Conservation (phyloP, 2,329 filamentous ascomycete genomes). For the Ascochyta lentis region DNA sequence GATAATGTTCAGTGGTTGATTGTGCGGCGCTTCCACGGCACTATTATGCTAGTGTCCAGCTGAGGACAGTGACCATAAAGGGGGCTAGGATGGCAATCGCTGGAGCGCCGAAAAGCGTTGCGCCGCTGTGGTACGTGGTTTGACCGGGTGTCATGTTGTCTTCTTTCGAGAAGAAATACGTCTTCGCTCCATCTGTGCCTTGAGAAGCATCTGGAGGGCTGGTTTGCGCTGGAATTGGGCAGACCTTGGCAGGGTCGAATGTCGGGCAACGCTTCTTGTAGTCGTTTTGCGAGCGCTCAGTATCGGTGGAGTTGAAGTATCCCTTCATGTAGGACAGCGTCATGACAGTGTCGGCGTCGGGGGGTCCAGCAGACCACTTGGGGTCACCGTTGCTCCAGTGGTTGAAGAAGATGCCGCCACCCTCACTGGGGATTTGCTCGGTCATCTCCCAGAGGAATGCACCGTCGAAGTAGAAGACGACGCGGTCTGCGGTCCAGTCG, state of each 20-base stretch:
- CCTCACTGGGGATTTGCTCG: slow-evolving; percentile 62
- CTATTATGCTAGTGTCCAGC: slow-evolving; percentile 35
- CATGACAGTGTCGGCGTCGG: slow-evolving; percentile 65
- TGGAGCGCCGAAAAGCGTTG: slow-evolving; percentile 23
- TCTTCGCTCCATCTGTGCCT: slow-evolving; percentile 37
- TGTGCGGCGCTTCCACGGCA: slow-evolving; percentile 10
- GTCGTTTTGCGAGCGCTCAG: slow-evolving; percentile 33
- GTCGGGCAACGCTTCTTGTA: slow-evolving; percentile 43
- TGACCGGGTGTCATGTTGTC: slow-evolving; percentile 40
- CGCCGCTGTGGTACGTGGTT: slow-evolving; percentile 30
- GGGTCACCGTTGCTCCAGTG: slow-evolving; percentile 81
- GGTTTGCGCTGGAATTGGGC: slow-evolving; percentile 44
- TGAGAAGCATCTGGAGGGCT: slow-evolving; percentile 36
- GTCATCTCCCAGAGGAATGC: slow-evolving; percentile 63
- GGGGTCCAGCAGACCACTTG: slow-evolving; percentile 75
- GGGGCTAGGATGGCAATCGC: slow-evolving; percentile 31
- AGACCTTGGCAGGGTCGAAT: slow-evolving; percentile 38
- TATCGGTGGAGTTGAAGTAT: slow-evolving; percentile 75
- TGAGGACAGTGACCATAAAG: slow-evolving; percentile 36
- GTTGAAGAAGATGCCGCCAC: slow-evolving; percentile 73
- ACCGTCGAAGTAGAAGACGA: slow-evolving; percentile 74
- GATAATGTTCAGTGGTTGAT: slow-evolving; percentile 13
- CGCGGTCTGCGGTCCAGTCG: slow-evolving; percentile 69
- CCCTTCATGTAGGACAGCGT: slow-evolving; percentile 75
- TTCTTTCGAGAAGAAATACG: slow-evolving; percentile 46